Percentiles rank a stretch among this genome's conserved stretches.
Conservation (phyloP, 345 rosid genomes). For the Streptanthus diversifolius region DNA sequence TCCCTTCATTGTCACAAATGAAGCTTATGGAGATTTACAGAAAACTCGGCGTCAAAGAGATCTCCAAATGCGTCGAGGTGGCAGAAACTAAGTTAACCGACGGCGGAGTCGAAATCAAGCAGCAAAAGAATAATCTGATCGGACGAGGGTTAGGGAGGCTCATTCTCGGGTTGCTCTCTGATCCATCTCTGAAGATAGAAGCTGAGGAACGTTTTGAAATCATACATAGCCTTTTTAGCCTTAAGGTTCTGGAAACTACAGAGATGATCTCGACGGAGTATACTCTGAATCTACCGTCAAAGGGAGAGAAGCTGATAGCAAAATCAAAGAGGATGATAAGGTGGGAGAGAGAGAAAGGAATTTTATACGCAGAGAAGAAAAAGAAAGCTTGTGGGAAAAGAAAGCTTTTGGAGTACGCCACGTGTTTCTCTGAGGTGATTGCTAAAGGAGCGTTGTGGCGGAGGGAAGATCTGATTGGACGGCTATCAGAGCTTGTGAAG, state of each 20-base stretch:
- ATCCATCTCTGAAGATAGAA: constrained; percentile 45
- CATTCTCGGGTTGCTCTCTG: constrained; percentile 54
- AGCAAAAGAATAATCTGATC: constrained; percentile 18
- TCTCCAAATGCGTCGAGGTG: constrained; percentile 50
- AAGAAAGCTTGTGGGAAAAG: constrained; percentile 36
- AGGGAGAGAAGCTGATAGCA: constrained; percentile 32
- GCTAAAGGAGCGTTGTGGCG: constrained; percentile 57
- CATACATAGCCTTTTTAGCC: constrained; percentile 41
- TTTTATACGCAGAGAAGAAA: constrained; percentile 45
- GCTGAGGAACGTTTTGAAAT: constrained; percentile 44
- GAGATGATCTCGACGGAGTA: constrained; percentile 42
- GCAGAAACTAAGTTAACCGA: constrained; percentile 30
- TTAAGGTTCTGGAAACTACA: constrained; percentile 40
- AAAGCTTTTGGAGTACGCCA: constrained; percentile 47
- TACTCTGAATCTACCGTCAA: constrained; percentile 35
- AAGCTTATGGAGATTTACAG: constrained; percentile 47
- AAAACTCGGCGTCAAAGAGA: constrained; percentile 56
- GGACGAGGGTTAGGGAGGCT: constrained; percentile 47
- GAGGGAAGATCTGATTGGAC: constrained; percentile 43
- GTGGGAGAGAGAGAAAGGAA: constrained; percentile 55
- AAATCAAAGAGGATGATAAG: constrained; percentile 39
- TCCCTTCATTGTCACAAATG: constrained; percentile 38
- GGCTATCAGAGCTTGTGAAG: constrained; percentile 53
- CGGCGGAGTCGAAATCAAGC: neutral
- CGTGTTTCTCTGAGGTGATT: constrained; percentile 48